Evolutionary conservation across 2,329 filamentous ascomycete genomes (phyloP).

Genomic region (Coniochaeta ligniaria): DNA sequence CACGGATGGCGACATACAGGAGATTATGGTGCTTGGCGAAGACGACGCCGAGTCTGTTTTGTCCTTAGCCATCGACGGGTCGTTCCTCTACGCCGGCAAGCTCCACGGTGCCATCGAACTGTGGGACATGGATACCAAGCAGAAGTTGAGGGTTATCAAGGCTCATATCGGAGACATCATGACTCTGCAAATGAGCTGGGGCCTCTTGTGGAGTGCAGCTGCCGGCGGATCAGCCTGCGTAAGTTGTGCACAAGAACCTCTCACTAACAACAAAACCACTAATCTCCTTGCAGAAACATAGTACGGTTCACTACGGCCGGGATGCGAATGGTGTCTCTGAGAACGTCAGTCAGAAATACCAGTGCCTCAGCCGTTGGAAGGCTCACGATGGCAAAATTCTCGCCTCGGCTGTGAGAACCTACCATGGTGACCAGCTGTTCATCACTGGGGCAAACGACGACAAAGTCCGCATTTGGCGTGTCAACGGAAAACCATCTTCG

Average conservation of each 20-base stretch:
- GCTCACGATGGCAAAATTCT: constrained; percentile 85
- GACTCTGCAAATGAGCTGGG: constrained; percentile 77
- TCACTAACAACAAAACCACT: not conserved
- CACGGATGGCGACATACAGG: constrained; percentile 54
- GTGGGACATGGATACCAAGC: constrained; percentile 93
- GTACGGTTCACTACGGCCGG: constrained; percentile 56
- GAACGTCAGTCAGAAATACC: constrained; percentile 46
- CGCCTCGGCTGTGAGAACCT: constrained; percentile 68
- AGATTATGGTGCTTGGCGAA: constrained; percentile 58
- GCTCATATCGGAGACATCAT: constrained; percentile 77
- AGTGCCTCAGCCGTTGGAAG: constrained; percentile 24
- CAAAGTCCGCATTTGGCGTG: constrained; percentile 81
- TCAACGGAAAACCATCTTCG: constrained; percentile 39
- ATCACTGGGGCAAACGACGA: constrained; percentile 93
- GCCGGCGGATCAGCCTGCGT: constrained; percentile 83
- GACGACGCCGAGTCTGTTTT: constrained; percentile 61
- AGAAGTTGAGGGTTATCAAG: constrained; percentile 81
- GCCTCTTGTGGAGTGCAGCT: constrained; percentile 81
- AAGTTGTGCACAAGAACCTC: constrained; percentile 21
- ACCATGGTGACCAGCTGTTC: constrained; percentile 70
- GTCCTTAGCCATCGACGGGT: constrained; percentile 79
- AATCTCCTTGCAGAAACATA: constrained; percentile 48
- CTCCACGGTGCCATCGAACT: constrained; percentile 84
- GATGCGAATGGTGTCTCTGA: constrained; percentile 39
- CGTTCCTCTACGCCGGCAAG: constrained; percentile 87